Base-by-base conservation (phyloP, 345 rosid genomes). In the Syzygium aqueum region DNA sequence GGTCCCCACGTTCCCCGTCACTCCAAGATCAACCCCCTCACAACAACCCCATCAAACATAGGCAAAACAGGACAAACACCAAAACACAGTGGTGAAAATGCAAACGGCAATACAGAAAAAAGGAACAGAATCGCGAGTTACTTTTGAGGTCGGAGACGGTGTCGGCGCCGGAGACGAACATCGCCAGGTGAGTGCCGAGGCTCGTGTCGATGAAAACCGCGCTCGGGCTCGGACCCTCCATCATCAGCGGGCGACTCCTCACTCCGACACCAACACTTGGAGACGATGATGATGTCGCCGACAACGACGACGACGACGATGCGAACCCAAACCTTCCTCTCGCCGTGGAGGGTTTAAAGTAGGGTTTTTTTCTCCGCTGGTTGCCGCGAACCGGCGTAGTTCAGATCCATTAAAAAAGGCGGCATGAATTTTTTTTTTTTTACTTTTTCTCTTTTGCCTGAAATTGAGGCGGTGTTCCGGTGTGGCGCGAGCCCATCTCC, bases 121-220 rank as follows among this genome's bases (percentile, higher is more conserved):
- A 13, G 40, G 40, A 0, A 54, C 21, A 56, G 25, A 11, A 37
- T 40, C 46, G 28, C 50, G 51, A 40, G 19, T 78, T 91, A 94
- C 97, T 85, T 86, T 93, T 93, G 85, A 96, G 92, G 89, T 95
- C 96, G 78, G 91, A 88, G 56, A 95, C 93, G 73, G 93, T 93
- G 85, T 95, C 96, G 85, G 93, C 73, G 46, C 53, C 73, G 86
- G 93, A 89, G 89, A 94, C 92, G 85, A 56, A 59, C 87, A 93
- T 12, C 23, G 86, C 93, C 53, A 96, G 89, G 92, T 91, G 93
- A 59, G 98, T 96, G 37, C 88, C 92, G 82, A 97, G 91, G 92
- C 37, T 93, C 28, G 97, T 95, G 88, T 93, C 95, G 1, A 97
- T 84, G 88, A 93, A 94, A 40, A 95, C 92, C 11, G 92, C 61